Percentiles rank a stretch among this genome's conserved stretches.
These are phyloP conservation scores for Yarrowia keelungensis DNA, from an alignment of 805 yeast species.

Conservation along the genomic window DNA sequence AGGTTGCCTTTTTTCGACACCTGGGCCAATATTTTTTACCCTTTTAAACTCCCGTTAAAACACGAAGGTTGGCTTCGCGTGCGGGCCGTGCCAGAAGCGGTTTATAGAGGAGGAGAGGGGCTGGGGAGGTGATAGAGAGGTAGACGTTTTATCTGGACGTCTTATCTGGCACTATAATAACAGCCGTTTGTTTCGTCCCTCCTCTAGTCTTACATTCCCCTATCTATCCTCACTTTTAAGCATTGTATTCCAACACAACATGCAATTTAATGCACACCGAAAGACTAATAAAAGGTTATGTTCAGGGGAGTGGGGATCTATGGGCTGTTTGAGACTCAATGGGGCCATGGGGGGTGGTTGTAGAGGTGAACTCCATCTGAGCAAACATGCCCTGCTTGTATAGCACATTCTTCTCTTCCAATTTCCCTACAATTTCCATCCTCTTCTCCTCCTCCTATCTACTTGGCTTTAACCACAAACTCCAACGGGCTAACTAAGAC, in stretches of 20 bases:
- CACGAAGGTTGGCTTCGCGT: conserved; percentile 31
- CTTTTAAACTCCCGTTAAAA: conserved; percentile 27
- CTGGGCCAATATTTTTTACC: background rate
- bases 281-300: conserved; percentile 23
- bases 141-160: too few species aligned
- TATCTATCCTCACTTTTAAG: conserved; percentile 7
- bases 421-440: too few species aligned
- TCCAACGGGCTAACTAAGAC: conserved; percentile 12
- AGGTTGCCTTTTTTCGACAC: background rate
- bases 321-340: background rate
- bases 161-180: too few species aligned
- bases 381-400: too few species aligned
- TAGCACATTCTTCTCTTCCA: too few species aligned
- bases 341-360: too few species aligned
- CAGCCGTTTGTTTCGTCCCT: too few species aligned
- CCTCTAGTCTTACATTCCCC: background rate
- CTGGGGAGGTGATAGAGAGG: too few species aligned
- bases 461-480: too few species aligned
- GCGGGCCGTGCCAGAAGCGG: background rate
- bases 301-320: conserved; percentile 24
- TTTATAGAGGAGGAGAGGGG: too few species aligned
- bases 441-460: too few species aligned
- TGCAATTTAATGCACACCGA: conserved; percentile 22
- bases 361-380: too few species aligned
- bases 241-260: conserved; percentile 15